phyloP scores from a whole-genome alignment of 176 grass and related monocot species.

The Tillandsia fasciculata region DNA sequence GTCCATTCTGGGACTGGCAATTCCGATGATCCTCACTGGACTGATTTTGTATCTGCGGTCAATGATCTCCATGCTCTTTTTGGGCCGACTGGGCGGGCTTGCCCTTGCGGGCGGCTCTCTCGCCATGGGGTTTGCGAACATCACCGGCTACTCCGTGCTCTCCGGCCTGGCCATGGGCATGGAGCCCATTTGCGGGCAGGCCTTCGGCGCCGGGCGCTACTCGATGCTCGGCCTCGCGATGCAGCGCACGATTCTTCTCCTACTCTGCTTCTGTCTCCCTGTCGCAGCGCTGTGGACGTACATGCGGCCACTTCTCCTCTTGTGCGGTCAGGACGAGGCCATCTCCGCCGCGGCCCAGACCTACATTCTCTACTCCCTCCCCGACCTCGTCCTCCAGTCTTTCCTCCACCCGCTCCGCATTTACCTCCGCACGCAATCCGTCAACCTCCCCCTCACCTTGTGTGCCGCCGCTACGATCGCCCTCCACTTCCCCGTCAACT shows the following conservation, averaged over 20 bases:
- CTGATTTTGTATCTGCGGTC: slow-evolving; percentile 75
- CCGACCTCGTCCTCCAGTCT: slow-evolving; percentile 80
- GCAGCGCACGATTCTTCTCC: slow-evolving; percentile 65
- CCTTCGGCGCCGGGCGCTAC: slow-evolving; percentile 57
- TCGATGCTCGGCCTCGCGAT: slow-evolving; percentile 58
- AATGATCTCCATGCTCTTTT: slow-evolving; percentile 97
- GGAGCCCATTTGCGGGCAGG: slow-evolving; percentile 96
- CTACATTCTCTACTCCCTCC: slow-evolving; percentile 67
- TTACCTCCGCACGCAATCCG: slow-evolving; percentile 78
- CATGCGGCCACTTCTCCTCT: slow-evolving; percentile 70
- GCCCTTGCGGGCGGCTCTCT: slow-evolving; percentile 82
- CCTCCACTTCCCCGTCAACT: slow-evolving; percentile 69
- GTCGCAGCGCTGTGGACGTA: slow-evolving; percentile 59
- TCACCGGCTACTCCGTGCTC: slow-evolving; percentile 82
- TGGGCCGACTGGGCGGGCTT: slow-evolving; percentile 68
- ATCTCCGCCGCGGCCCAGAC: slow-evolving; percentile 50
- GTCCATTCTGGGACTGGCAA: slow-evolving; percentile 34
- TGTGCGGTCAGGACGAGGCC: slow-evolving; percentile 61
- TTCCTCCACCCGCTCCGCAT: slow-evolving; percentile 91
- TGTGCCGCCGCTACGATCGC: slow-evolving; percentile 54
- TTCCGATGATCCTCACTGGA: slow-evolving; percentile 83
- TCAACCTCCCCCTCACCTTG: slow-evolving; percentile 67
- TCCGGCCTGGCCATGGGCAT: slow-evolving; percentile 87
- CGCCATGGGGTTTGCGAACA: slow-evolving; percentile 94
- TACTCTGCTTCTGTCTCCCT: slow-evolving; percentile 50